Evolutionary conservation across 2,329 filamentous ascomycete genomes (phyloP).

Genomic region (Xylariaceae sp.): DNA sequence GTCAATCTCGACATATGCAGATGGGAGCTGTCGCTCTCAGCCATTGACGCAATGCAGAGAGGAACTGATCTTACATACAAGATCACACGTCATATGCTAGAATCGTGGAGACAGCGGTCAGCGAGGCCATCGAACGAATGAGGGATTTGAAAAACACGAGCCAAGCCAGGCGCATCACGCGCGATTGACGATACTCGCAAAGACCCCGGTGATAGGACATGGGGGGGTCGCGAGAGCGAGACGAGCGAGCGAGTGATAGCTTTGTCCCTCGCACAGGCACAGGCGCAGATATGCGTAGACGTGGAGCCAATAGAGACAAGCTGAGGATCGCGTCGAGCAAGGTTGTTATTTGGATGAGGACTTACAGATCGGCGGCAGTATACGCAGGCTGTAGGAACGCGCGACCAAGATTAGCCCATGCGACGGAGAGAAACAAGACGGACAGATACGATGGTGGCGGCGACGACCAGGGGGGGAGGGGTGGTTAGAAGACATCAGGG

Average conservation of each 20-base stretch:
- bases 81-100: slow-evolving; percentile 90
- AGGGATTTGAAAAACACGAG: slow-evolving; percentile 10
- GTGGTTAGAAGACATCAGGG: slow-evolving; percentile 8
- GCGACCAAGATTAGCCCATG: slow-evolving; percentile 37
- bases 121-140: slow-evolving; percentile 33
- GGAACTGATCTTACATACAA: slow-evolving; percentile 56
- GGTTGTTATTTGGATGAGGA: slow-evolving; percentile 32
- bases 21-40: slow-evolving; percentile 25
- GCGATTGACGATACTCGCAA: slow-evolving; percentile 16
- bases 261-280: slow-evolving; percentile 21
- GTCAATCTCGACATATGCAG: slow-evolving; percentile 32
- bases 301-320: slow-evolving; percentile 31
- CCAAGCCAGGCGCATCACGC: slow-evolving; percentile 22
- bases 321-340: slow-evolving; percentile 28
- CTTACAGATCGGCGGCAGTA: slow-evolving; percentile 89
- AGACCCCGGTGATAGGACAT: slow-evolving; percentile 16
- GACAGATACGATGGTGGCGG: slow-evolving; percentile 25
- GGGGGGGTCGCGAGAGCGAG: slow-evolving; percentile 17
- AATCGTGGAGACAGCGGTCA: slow-evolving; percentile 41
- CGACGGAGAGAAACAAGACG: slow-evolving; percentile 20
- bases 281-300: slow-evolving; percentile 27
- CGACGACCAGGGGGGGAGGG: slow-evolving; percentile 11
- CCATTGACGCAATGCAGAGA: slow-evolving; percentile 29
- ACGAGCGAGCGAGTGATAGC: slow-evolving; percentile 14
- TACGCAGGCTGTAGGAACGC: slow-evolving; percentile 66